Conservation (phyloP, 1,284 basidiomycete genomes). For the Moniliella sp. region DNA sequence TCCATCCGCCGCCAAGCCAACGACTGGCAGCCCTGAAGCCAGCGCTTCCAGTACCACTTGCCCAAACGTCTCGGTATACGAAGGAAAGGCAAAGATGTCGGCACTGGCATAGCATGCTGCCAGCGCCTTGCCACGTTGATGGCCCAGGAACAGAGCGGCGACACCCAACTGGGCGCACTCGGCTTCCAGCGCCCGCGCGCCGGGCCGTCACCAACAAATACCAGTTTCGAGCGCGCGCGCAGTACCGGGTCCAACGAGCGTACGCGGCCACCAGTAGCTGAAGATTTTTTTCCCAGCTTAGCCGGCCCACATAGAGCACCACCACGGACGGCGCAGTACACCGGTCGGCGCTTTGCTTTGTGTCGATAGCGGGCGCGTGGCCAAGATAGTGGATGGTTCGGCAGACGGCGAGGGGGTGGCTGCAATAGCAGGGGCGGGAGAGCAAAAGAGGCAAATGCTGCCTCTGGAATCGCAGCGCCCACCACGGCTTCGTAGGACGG, state of each 20-base stretch:
- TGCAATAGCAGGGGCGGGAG: slow-evolving; percentile 14
- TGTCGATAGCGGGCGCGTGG: slow-evolving; percentile 5
- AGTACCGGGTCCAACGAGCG: slow-evolving; percentile 22
- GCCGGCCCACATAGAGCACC: slow-evolving; percentile 35
- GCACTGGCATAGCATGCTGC: slow-evolving; percentile 39
- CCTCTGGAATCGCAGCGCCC: slow-evolving; percentile 16
- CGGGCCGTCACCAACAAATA: slow-evolving; percentile 43
- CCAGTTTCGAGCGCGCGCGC: slow-evolving; percentile 36
- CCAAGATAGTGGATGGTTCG: slow-evolving; percentile 1
- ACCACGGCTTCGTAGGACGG: slow-evolving; percentile 22
- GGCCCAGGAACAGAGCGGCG: slow-evolving; percentile 40
- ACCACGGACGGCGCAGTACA: no score
- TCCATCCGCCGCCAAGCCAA: slow-evolving; percentile 42
- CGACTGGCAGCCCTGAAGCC: slow-evolving; percentile 41
- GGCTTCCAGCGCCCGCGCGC: slow-evolving; percentile 37
- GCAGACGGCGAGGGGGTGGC: not conserved
- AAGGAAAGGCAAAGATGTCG: slow-evolving; percentile 42
- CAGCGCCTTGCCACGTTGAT: slow-evolving; percentile 32
- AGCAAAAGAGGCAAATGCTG: slow-evolving; percentile 9
- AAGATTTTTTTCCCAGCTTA: slow-evolving; percentile 44
- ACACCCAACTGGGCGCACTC: slow-evolving; percentile 37
- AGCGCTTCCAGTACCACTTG: slow-evolving; percentile 43
- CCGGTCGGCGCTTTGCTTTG: slow-evolving; percentile 11
- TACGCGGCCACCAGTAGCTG: slow-evolving; percentile 41
- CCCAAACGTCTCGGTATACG: slow-evolving; percentile 42